A percentile compares a stretch with the other conserved stretches of the same genome.
These are phyloP conservation scores for Cladosporium velox DNA, from an alignment of 2,329 filamentous ascomycete genomes.

Conservation along the genomic window DNA sequence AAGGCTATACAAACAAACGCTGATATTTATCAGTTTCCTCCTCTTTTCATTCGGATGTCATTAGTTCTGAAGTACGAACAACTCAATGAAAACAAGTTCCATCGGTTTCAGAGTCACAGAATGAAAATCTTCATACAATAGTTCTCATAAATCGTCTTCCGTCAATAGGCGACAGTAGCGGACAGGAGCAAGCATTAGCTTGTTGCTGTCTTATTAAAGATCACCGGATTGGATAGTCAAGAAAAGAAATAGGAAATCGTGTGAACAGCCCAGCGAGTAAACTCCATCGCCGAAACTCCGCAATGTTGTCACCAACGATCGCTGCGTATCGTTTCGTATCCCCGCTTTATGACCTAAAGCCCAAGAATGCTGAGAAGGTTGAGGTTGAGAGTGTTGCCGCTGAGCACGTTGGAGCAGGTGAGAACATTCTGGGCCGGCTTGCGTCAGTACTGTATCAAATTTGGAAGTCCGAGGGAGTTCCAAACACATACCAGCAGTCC, in stretches of 20 bases:
- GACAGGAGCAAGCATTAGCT: neutral
- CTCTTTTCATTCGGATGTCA: no score
- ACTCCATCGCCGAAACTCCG: neutral
- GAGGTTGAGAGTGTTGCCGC: constrained; percentile 1
- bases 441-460: neutral
- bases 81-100: no score
- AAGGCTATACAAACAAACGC: no score
- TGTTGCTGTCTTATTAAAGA: neutral
- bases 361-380: neutral
- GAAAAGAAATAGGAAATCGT: neutral
- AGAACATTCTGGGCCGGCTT: neutral
- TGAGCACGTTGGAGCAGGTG: neutral
- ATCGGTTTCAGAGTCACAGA: neutral
- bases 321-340: neutral
- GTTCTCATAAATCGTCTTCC: neutral
- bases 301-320: neutral
- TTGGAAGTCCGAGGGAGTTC: neutral
- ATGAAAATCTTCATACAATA: neutral
- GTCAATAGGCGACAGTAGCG: neutral
- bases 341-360: neutral
- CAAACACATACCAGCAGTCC: neutral
- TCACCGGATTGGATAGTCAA: neutral
- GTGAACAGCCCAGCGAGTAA: neutral
- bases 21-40: no score
- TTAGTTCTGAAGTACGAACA: no score